phyloP scores from a whole-genome alignment of 345 rosid species.

The Syzygium jambos region DNA sequence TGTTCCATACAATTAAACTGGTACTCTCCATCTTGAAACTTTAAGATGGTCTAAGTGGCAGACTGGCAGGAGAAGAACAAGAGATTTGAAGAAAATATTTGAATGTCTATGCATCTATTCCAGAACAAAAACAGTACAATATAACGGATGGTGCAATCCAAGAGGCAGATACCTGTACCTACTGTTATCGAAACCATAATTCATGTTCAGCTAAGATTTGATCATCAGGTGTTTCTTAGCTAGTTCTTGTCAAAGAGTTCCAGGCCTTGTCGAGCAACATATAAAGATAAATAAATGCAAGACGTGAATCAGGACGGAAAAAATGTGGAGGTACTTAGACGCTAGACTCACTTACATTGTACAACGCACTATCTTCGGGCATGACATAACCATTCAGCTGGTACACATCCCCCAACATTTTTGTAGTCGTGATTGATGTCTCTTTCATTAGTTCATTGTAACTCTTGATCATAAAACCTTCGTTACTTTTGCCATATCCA shows the following conservation, averaged over 20 bases:
- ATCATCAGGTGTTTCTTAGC: not conserved
- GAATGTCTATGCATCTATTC: not conserved
- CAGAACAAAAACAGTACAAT: not conserved
- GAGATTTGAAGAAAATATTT: not conserved
- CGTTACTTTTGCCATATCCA: slow-evolving; percentile 25
- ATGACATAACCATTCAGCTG: slow-evolving; percentile 21
- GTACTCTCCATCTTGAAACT: not conserved
- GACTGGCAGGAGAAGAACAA: not conserved
- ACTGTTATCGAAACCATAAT: not conserved
- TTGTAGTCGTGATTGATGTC: slow-evolving; percentile 22
- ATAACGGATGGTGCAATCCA: not conserved
- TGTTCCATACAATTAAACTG: not conserved
- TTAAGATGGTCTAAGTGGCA: not conserved
- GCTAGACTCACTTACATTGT: slow-evolving; percentile 21
- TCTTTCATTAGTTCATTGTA: slow-evolving; percentile 35
- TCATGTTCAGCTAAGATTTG: not conserved
- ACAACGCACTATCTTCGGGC: slow-evolving; percentile 25
- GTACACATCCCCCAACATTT: slow-evolving; percentile 38
- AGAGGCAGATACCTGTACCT: not conserved
- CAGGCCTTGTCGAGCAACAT: not conserved
- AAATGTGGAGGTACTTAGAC: not conserved
- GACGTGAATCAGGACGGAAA: not conserved
- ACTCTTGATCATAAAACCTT: slow-evolving; percentile 44
- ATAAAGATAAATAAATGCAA: not conserved
- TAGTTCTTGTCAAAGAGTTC: not conserved